Evolutionary conservation across 177 flowering plant species (phyloP), one percentile per base, ranked within the genome.

Genomic region (Telopea speciosissima): DNA sequence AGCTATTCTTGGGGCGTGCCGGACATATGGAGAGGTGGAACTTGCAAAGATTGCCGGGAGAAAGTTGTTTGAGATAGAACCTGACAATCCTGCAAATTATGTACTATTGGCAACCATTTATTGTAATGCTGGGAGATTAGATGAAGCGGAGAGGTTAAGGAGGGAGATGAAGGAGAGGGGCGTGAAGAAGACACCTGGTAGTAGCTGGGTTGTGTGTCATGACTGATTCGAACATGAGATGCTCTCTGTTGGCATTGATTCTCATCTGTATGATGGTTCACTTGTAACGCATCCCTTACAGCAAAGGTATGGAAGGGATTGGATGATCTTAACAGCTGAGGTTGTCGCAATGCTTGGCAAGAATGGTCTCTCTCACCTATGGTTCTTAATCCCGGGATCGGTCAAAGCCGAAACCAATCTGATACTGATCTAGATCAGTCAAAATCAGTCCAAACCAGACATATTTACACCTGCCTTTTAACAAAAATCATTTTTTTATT

Each of bases 1-100:
- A 40, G 93, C 97, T 13, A 78, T 89, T 31, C 84, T 91, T 52
- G 87, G 84, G 45, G 92, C 86, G 10, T 91, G 93, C 76, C 70
- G 86, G 63, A 86, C 75, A 65, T 81, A 84, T 78, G 90, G 90
- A 52, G 88, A 89, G 33, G 81, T 88, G 66, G 88, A 81, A 74
- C 79, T 89, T 12, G 92, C 90, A 13, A 89, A 86, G 76, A 81
- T 80, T 76, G 88, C 94, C 10, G 91, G 78, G 14, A 78, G 76
- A 66, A 85, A 82, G 33, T 76, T 89, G 80, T 79, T 83, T 73
- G 87, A 89, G 75, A 75, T 91, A 23, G 97, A 89, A 69, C 94
- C 91, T 2, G 77, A 84, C 9, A 87, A 89, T 80, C 80, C 89
- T 8, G 90, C 85, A 10, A 85, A 89, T 69, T 88, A 80, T 79